Percentiles rank a stretch among this genome's conserved stretches.
phyloP scores from a whole-genome alignment of 2,329 filamentous ascomycete genomes.

The Aspergillus clavatus region DNA sequence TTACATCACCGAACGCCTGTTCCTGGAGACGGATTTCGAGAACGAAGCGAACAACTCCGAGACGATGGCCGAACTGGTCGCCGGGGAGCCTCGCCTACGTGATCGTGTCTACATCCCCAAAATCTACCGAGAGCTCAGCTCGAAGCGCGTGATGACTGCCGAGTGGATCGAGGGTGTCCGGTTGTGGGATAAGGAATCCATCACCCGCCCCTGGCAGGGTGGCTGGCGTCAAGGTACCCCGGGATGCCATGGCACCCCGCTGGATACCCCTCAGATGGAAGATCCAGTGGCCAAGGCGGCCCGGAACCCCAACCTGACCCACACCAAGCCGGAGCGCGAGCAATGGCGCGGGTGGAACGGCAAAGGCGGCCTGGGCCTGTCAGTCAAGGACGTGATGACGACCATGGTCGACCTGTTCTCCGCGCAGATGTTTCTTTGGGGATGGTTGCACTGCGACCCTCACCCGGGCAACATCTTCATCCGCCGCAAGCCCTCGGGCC shows the following conservation, averaged over 20 bases:
- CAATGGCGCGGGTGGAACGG: constrained; percentile 69
- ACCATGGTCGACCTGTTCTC: constrained; percentile 95
- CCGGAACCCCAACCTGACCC: constrained; percentile 35
- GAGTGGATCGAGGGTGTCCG: constrained; percentile 97
- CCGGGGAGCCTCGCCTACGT: constrained; percentile 67
- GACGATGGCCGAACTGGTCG: constrained; percentile 73
- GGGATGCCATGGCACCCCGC: constrained; percentile 64
- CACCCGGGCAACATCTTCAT: constrained; percentile 98
- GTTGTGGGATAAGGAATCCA: constrained; percentile 83
- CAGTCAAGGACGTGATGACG: constrained; percentile 82
- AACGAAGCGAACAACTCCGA: constrained; percentile 88
- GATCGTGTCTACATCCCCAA: constrained; percentile 83
- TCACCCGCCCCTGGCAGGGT: constrained; percentile 73
- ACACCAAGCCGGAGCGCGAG: constrained; percentile 73
- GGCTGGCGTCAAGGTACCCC: constrained; percentile 71
- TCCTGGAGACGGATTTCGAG: constrained; percentile 89
- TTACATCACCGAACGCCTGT: constrained; percentile 86
- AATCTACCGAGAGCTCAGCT: constrained; percentile 77
- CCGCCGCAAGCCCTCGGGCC: constrained; percentile 74
- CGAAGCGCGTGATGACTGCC: constrained; percentile 79
- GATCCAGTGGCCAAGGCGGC: constrained; percentile 43
- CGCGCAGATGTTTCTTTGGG: constrained; percentile 98
- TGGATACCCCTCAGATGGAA: constrained; percentile 52
- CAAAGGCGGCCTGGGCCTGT: constrained; percentile 77
- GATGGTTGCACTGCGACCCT: constrained; percentile 90